Evolutionary conservation across 306 rosid species (phyloP).

Genomic region (Quercus variabilis): DNA sequence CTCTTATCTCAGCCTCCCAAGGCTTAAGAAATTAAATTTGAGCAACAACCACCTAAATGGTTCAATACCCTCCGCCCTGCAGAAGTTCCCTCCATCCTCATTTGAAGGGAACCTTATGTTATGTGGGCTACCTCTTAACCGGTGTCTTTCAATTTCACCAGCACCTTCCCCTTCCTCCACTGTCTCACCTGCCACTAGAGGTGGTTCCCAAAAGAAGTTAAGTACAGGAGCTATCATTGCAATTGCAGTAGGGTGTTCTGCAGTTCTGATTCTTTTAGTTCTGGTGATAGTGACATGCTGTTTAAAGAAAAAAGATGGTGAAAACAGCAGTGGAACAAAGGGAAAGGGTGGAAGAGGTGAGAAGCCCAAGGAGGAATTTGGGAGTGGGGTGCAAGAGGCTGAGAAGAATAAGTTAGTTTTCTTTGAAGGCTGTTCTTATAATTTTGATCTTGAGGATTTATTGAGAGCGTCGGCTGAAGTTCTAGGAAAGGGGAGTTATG

Average conservation of each 20-base stretch:
- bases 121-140: constrained; percentile 71
- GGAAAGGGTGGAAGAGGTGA: constrained; percentile 40
- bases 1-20: constrained; percentile 53
- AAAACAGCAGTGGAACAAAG: constrained; percentile 25
- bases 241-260: constrained; percentile 38
- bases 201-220: constrained; percentile 40
- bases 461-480: constrained; percentile 84
- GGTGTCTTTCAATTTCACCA: constrained; percentile 41
- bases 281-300: constrained; percentile 38
- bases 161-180: constrained; percentile 33
- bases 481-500: constrained; percentile 79
- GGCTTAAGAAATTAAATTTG: constrained; percentile 56
- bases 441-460: constrained; percentile 77
- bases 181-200: constrained; percentile 19
- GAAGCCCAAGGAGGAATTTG: constrained; percentile 59
- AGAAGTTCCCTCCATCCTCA: constrained; percentile 53
- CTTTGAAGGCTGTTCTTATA: constrained; percentile 53
- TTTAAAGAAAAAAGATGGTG: constrained; percentile 45
- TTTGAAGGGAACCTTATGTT: constrained; percentile 61
- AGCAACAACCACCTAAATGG: constrained; percentile 78
- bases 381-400: constrained; percentile 78
- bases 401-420: constrained; percentile 65
- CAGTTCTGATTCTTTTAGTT: constrained; percentile 34
- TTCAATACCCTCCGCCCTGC: constrained; percentile 57
- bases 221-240: constrained; percentile 46